Percentiles rank a stretch among this genome's conserved stretches.
These are phyloP conservation scores for Tolypocladium pustulatum DNA, from an alignment of 2,329 filamentous ascomycete species.

Conservation along the genomic window DNA sequence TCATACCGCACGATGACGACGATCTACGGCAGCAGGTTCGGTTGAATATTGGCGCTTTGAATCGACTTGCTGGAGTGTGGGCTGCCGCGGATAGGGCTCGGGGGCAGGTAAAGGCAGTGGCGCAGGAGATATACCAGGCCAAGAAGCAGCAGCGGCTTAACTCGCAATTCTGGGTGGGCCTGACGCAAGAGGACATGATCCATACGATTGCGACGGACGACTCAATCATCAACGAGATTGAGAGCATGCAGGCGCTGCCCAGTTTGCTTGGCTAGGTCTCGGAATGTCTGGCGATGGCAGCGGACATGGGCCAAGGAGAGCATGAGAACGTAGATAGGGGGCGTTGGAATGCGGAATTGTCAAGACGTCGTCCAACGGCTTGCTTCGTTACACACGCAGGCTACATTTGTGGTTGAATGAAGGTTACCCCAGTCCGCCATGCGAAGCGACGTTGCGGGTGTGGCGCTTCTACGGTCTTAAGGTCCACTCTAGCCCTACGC, in stretches of 20 bases:
- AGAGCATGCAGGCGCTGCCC: constrained; percentile 18
- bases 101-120: constrained; percentile 65
- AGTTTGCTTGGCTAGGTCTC: constrained; percentile 8
- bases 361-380: background rate
- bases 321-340: background rate
- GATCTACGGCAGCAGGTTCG: constrained; percentile 65
- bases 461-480: background rate
- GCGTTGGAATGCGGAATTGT: background rate
- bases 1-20: constrained; percentile 49
- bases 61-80: constrained; percentile 61
- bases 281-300: background rate
- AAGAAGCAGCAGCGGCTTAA: constrained; percentile 46
- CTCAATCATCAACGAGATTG: constrained; percentile 48
- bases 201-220: constrained; percentile 46
- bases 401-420: background rate
- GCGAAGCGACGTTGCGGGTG: background rate
- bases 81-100: constrained; percentile 59
- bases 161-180: constrained; percentile 43
- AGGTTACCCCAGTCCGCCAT: background rate
- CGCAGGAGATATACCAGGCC: constrained; percentile 59
- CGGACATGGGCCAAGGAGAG: background rate
- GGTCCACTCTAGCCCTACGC: background rate
- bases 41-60: constrained; percentile 67
- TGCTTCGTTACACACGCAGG: background rate
- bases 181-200: constrained; percentile 44